These are phyloP conservation scores for Polysphondylium violaceum DNA, from an alignment of 78 protist species.

Conservation along the genomic window DNA sequence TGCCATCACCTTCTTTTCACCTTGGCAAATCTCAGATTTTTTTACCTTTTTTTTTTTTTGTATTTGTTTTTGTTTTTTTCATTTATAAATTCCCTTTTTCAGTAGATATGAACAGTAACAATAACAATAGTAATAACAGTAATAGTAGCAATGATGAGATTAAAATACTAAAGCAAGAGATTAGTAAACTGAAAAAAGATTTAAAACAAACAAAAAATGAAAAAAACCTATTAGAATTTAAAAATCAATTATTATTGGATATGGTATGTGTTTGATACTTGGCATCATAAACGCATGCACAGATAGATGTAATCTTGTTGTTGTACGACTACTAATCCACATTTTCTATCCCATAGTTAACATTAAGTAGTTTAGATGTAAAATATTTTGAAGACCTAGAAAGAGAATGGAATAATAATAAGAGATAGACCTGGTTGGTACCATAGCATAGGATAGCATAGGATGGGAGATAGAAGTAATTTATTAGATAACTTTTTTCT, in stretches of 20 bases:
- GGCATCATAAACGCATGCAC: background rate
- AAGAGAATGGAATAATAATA: slow-evolving; percentile 36
- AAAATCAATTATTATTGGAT: slow-evolving; percentile 60
- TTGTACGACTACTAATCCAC: background rate
- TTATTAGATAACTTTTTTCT: too few species aligned
- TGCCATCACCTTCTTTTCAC: too few species aligned
- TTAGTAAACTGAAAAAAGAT: slow-evolving; percentile 16
- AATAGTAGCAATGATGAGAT: slow-evolving; percentile 26
- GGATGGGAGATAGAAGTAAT: too few species aligned
- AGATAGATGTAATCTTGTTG: background rate
- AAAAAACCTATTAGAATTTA: slow-evolving; percentile 59
- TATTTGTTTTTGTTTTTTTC: too few species aligned
- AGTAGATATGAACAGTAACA: too few species aligned
- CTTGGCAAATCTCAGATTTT: too few species aligned
- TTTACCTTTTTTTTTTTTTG: too few species aligned
- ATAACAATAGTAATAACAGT: too few species aligned
- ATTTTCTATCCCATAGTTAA: slow-evolving; percentile 9
- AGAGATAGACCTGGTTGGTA: too few species aligned
- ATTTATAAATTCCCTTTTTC: too few species aligned
- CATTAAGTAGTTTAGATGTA: slow-evolving; percentile 75
- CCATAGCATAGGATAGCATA: too few species aligned
- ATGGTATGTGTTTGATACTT: slow-evolving; percentile 13
- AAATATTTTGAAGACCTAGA: slow-evolving; percentile 72
- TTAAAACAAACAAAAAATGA: slow-evolving; percentile 51
- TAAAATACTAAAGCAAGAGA: slow-evolving; percentile 31